Evolutionary conservation across 2,329 filamentous ascomycete genomes (phyloP).

Genomic region (Xylaria multiplex): DNA sequence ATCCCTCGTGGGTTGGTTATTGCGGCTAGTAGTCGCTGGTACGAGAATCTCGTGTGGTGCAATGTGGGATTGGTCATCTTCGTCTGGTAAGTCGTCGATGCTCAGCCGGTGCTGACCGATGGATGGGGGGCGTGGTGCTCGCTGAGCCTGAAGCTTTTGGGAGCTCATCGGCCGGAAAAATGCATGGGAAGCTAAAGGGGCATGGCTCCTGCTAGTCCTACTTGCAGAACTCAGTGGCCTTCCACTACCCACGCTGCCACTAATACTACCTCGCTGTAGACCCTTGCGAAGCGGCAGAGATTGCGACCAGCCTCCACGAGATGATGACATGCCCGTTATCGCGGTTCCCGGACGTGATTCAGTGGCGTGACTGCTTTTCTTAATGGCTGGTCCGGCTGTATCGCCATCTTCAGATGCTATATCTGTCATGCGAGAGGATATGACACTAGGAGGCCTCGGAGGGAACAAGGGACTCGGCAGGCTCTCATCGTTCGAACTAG

Average conservation of each 20-base stretch:
- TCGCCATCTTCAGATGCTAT: constrained; percentile 67
- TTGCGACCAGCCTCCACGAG: constrained; percentile 62
- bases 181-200: constrained; percentile 86
- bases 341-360: constrained; percentile 67
- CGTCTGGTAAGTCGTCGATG: constrained; percentile 44
- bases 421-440: constrained; percentile 78
- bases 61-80: constrained; percentile 58
- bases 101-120: constrained; percentile 53
- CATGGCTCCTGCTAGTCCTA: constrained; percentile 85
- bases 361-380: constrained; percentile 53
- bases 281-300: constrained; percentile 65
- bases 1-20: constrained; percentile 50
- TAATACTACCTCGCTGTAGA: constrained; percentile 56
- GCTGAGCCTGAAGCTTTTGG: constrained; percentile 89
- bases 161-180: constrained; percentile 98
- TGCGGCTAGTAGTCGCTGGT: constrained; percentile 47
- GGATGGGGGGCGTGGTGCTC: constrained; percentile 62
- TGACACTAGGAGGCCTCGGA: constrained; percentile 69
- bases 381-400: constrained; percentile 38
- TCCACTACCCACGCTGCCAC: constrained; percentile 54
- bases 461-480: constrained; percentile 56
- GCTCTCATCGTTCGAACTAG: constrained; percentile 51
- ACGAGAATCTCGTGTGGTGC: constrained; percentile 69
- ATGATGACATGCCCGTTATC: constrained; percentile 61
- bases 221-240: constrained; percentile 75